Evolutionary conservation across 1,284 basidiomycete species (phyloP), one percentile per base, ranked within the genome.

Genomic region (Rhizopogon parksii): DNA sequence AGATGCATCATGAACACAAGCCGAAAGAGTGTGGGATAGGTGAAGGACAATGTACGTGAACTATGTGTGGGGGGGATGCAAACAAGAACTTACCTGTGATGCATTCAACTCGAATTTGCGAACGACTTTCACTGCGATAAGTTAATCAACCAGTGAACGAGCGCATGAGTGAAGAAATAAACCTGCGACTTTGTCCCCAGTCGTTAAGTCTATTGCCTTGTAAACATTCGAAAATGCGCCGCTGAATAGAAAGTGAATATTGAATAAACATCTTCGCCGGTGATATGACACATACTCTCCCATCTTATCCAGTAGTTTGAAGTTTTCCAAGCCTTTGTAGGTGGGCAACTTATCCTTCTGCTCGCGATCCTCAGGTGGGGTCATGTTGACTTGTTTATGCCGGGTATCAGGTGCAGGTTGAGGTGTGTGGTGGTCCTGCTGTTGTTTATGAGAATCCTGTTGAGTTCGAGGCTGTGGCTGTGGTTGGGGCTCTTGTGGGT

Each of bases 201-300:
- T 85, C 49, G 78, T 73, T 51, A 83, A 72, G 69, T 97, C 90
- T 49, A 89, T 63, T 2, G 94, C 96, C 68, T 92, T 93, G 80
- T 96, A 99, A 2, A 99, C 96, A 65, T 97, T 93, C 9, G 95
- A 98, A 69, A 99, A 99, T 36, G 96, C 96, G 56, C 96, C 96
- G 61, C 90, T 91, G 55, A 8, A 56, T 47, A 42, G 43, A 48
- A 50, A 27, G 40, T 52, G 38, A 49, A 60, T 48, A 8, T 27
- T 11, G 21, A 6, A 24, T 24, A 11, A n/a, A 15, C 21, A 25
- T 30, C 15, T 6, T 15, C 25, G 19, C 21, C 4, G 43, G 15
- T 53, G 30, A n/a, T 21, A 36, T 9, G 42, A 71, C 15, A 73
- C 90, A 70, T 57, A 93, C 90, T 96, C 93, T 76, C 93, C 94